Evolutionary conservation across 2,329 filamentous ascomycete genomes (phyloP), one percentile per base, ranked within the genome.

Genomic region (Fusarium papillatum): DNA sequence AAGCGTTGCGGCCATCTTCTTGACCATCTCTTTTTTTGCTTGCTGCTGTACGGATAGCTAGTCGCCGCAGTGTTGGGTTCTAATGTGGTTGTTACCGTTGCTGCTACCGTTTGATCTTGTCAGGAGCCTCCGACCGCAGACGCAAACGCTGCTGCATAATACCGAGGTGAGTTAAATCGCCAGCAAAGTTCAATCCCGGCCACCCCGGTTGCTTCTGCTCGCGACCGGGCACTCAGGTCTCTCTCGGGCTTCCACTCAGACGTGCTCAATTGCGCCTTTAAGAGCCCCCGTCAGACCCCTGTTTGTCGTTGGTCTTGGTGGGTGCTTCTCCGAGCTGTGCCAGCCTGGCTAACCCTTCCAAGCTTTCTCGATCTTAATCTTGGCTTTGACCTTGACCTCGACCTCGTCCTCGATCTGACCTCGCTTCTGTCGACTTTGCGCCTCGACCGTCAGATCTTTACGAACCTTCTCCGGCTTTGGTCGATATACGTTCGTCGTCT

Each of bases 261-360:
- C 57, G 66, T 55, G 62, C 68, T 76, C 73, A 77, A 76, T 79
- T 78, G 70, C 76, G 66, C 74, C 72, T 76, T 76, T 71, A 70
- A 65, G 65, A 73, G 71, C 73, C 77, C 77, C 71, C 65, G 70
- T 65, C 29, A 53, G 64, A 76, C 70, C 77, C 76, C 72, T 74
- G 74, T 46, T 46, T 71, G 67, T 66, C 38, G 55, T 73, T 68
- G 70, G 70, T 65, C 67, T 57, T 61, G 67, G 63, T 64, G 66
- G 67, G 53, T 64, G 65, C 64, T 73, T 65, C 57, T 65, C 65
- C 64, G 68, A 78, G 70, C 73, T 76, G 66, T 66, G 61, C 73
- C 55, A 71, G 64, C 59, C 64, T 68, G 68, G 71, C 66, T 71
- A 78, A 75, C 73, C 50, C 66, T 66, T 74, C 64, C 66, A 68